A percentile compares a stretch with the other conserved stretches of the same genome.
These are phyloP conservation scores for Penicillium coprophilum DNA, from an alignment of 495 filamentous ascomycete genomes.

Conservation along the genomic window DNA sequence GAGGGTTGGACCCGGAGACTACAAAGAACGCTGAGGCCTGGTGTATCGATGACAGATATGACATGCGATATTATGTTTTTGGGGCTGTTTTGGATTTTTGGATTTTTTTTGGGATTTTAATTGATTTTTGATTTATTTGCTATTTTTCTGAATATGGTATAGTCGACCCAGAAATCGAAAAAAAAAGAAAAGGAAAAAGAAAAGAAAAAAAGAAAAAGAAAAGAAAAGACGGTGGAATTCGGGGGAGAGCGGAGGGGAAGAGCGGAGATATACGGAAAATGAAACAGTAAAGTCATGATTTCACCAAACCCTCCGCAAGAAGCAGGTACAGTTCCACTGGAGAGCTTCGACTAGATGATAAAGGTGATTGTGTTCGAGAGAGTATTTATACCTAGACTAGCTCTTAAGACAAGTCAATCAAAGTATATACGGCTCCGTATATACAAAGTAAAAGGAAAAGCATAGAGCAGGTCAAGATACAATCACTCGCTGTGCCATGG, in stretches of 20 bases:
- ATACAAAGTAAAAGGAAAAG: neutral
- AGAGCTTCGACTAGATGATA: too few relatives aligned
- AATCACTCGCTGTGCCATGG: slow-evolving; percentile 26
- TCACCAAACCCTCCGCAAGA: slow-evolving; percentile 21
- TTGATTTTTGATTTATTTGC: neutral
- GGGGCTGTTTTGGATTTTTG: neutral
- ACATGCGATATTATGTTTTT: slow-evolving; percentile 14
- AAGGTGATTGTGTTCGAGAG: too few relatives aligned
- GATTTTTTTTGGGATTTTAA: neutral
- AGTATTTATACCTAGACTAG: too few relatives aligned
- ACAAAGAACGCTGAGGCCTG: slow-evolving; percentile 5
- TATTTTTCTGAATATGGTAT: slow-evolving; percentile 1
- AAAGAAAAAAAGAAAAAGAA: slow-evolving; percentile 14
- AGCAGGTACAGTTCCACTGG: slow-evolving; percentile 20
- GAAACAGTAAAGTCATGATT: slow-evolving; percentile 20
- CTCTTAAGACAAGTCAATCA: too few relatives aligned
- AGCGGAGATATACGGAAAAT: slow-evolving; percentile 23
- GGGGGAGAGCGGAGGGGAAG: too few relatives aligned
- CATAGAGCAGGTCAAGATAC: slow-evolving; percentile 11
- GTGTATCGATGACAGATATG: slow-evolving; percentile 12
- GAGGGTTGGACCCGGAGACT: slow-evolving; percentile 6
- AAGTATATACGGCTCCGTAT: too few relatives aligned
- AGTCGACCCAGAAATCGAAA: slow-evolving; percentile 12
- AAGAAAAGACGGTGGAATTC: slow-evolving; percentile 10
- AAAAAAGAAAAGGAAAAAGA: slow-evolving; percentile 8